Evolutionary conservation across 1,139 yeast genomes (phyloP), one percentile per base, ranked within the genome.

Genomic region (Pneumocystis carinii): DNA sequence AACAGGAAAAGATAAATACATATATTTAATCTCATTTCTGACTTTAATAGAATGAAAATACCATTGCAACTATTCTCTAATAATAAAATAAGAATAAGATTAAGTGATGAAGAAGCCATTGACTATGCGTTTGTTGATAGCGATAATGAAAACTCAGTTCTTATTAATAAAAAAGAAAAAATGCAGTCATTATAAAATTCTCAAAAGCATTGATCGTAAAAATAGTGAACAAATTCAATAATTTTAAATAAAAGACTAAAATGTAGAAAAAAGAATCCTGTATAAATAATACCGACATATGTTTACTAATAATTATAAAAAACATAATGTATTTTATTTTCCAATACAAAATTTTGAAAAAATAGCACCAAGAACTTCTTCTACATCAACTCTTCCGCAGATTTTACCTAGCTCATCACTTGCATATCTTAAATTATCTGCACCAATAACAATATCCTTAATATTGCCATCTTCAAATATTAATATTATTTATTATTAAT

Each of bases 271-370:
- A 41, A 41, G 41, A 8, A 15, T 48, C 19, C n/a, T 48, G 27
- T 48, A 48, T 1, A 48, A 48, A 24, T 19, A 24, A 14, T 24
- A 10, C n/a, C n/a, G 24, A 24, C 24, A 48, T 24, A 48, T 12
- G 27, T 48, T 24, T 48, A 15, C 29, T 48, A 48, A 24, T 12
- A 48, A 48, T 19, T 48, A 48, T 48, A 48, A 41, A 48, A 48
- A 48, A 48, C 24, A 48, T 48, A 24, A 48, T 24, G 32, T 24
- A 48, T 61, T 17, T 64, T 76, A 92, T 73, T 92, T 92, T 5
- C 98, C 98, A 59, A 92, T 89, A 73, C 98, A 92, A 72, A 92
- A 94, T 67, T 83, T 87, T 5, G 95, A 84, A 72, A 92, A 92
- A 0, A 92, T 95, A 2, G 87, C 92, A 0, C 94, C 97, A 12